These are phyloP conservation scores for Grosmannia serpens DNA, from an alignment of 2,329 filamentous ascomycete species.

Conservation along the genomic window DNA sequence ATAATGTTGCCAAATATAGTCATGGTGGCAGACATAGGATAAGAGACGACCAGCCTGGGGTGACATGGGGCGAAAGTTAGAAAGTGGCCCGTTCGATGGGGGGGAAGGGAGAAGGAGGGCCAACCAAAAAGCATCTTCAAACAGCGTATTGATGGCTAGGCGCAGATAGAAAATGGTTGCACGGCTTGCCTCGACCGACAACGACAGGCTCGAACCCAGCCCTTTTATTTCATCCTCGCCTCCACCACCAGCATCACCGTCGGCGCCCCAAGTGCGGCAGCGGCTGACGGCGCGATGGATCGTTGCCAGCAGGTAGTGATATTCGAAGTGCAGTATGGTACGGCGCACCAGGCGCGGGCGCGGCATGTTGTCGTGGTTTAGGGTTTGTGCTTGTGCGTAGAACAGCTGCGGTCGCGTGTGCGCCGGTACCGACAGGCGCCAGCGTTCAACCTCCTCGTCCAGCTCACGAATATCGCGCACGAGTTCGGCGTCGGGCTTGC, in stretches of 20 bases:
- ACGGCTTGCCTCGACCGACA: conserved; percentile 44
- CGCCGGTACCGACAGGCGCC: conserved; percentile 36
- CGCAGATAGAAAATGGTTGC: conserved; percentile 39
- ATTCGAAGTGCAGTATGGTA: conserved; percentile 30
- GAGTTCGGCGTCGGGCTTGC: conserved; percentile 42
- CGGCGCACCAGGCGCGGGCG: conserved; percentile 12
- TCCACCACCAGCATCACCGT: conserved; percentile 1
- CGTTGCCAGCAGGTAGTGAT: conserved; percentile 40
- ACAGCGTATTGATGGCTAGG: conserved; percentile 28
- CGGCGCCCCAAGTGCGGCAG: conserved; percentile 28
- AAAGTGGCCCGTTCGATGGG: not conserved
- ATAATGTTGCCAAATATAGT: conserved; percentile 44
- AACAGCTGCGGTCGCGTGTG: conserved; percentile 32
- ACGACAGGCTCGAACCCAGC: conserved; percentile 32
- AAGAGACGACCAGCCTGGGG: conserved; percentile 41
- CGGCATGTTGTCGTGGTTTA: conserved; percentile 12
- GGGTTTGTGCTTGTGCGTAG: not conserved
- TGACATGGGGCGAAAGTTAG: not conserved
- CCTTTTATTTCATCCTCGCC: conserved; percentile 18
- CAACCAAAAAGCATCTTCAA: conserved; percentile 38
- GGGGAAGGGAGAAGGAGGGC: conserved; percentile 5
- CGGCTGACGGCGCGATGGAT: conserved; percentile 44
- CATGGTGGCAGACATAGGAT: conserved; percentile 42
- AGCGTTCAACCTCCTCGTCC: conserved; percentile 43
- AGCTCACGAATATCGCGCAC: conserved; percentile 43